Evolutionary conservation across 75 land plant genomes (phyloP).

Genomic region (Pinus tabuliformis): DNA sequence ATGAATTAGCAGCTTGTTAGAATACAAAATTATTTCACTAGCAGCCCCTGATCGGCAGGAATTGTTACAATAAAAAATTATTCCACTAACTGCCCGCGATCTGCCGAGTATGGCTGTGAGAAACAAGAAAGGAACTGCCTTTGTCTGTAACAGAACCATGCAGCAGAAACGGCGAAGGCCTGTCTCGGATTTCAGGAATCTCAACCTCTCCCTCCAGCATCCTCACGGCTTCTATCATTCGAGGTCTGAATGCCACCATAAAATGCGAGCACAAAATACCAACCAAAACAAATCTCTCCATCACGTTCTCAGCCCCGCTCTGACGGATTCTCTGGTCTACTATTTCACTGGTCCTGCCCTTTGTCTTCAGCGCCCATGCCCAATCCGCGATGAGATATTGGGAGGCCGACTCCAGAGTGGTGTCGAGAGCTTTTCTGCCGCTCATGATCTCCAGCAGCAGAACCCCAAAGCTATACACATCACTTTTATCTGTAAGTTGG

Average conservation of each 20-base stretch:
- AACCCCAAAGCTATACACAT: slow-evolving; percentile 42
- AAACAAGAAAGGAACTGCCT: no score
- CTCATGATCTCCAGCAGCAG: slow-evolving; percentile 39
- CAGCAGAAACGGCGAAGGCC: slow-evolving; percentile 18
- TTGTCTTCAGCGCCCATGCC: slow-evolving; percentile 33
- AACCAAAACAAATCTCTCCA: slow-evolving; percentile 40
- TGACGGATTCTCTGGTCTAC: slow-evolving; percentile 17
- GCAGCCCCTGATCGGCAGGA: no score
- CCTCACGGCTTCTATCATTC: slow-evolving; percentile 21
- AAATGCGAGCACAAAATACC: slow-evolving; percentile 37
- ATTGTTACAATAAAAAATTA: no score
- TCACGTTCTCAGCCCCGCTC: slow-evolving; percentile 9
- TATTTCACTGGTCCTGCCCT: slow-evolving; percentile 14
- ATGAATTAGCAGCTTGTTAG: no score
- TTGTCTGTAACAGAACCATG: no score
- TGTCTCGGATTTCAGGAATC: slow-evolving; percentile 28
- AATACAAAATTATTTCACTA: no score
- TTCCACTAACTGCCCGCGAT: no score
- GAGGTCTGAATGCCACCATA: slow-evolving; percentile 14
- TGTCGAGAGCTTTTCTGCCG: slow-evolving; percentile 23
- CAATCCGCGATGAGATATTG: slow-evolving; percentile 27
- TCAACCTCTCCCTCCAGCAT: slow-evolving; percentile 23
- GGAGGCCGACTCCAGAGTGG: not conserved
- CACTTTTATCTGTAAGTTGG: slow-evolving; percentile 31
- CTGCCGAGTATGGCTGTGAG: no score